Base-by-base conservation (phyloP, 2,329 filamentous ascomycete genomes). In the Sarocladium brachiariae region DNA sequence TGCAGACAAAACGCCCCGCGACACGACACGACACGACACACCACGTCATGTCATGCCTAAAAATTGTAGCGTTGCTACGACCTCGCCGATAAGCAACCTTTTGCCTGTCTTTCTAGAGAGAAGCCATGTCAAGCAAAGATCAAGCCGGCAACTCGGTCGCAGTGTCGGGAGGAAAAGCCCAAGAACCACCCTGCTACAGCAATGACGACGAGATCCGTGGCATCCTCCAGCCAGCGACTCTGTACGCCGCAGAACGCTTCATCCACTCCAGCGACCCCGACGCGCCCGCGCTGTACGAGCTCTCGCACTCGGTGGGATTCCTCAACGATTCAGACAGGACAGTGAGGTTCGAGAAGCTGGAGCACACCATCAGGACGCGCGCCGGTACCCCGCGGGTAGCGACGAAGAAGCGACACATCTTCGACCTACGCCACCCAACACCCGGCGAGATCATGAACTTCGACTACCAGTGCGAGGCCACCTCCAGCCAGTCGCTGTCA, bases 231-330 rank as follows among this genome's bases (percentile, higher is more conserved):
- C 66, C 65, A 16, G 59, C 60, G 4, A 67, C 64, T 1, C 61
- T 68, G 33, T 59, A 61, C 49, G 54, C 65, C 14, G 59, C 59
- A n/a, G 62, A 61, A 33, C 63, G 64, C 50, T 64, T 67, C 58
- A 58, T 69, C 53, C 61, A 65, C 59, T 61, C 63, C 1, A 55
- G 55, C 37, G 57, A 63, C 16, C 53, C 59, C 2, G 50, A 58
- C 18, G 57, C 60, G 14, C 59, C 61, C 27, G 62, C 66, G 1
- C 56, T 66, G 11, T 69, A 68, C 53, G 66, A 69, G 35, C 61
- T 68, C 51, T 68, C 67, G 1, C 64, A 67, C 50, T 59, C 60
- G 5, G 57, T 67, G 11, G 61, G 55, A 27, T 65, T 62, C 37
- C 57, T 69, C 9, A 57, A 58, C 27, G 63, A 68, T 33, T 57